phyloP scores from a whole-genome alignment of 2,329 filamentous ascomycete genomes.

The Aspergillus intermedius region DNA sequence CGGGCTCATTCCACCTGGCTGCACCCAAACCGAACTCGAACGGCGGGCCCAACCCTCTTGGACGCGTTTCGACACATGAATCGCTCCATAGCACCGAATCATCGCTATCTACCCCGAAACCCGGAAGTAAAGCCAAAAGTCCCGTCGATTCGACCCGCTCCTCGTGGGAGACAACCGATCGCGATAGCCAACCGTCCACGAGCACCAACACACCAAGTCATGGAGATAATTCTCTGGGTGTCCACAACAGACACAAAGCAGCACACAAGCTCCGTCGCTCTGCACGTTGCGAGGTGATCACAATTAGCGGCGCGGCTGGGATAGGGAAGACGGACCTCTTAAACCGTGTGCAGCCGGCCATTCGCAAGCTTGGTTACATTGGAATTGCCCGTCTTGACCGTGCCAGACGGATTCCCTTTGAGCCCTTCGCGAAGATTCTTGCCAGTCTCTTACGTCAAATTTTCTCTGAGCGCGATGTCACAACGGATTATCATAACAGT shows the following conservation, averaged over 20 bases:
- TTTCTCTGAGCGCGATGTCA: conserved; percentile 58
- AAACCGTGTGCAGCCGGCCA: conserved; percentile 51
- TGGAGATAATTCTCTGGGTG: conserved; percentile 22
- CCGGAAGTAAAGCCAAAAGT: conserved; percentile 27
- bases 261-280: conserved; percentile 45
- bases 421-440: conserved; percentile 55
- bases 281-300: conserved; percentile 55
- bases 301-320: conserved; percentile 51
- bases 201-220: conserved; percentile 24
- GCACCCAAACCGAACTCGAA: conserved; percentile 35
- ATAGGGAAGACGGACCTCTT: conserved; percentile 57
- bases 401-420: conserved; percentile 54
- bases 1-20: conserved; percentile 38
- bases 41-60: conserved; percentile 21
- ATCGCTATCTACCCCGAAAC: conserved; percentile 26
- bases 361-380: conserved; percentile 55
- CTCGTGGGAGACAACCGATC: conserved; percentile 31
- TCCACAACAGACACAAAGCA: conserved; percentile 33
- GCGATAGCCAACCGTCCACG: conserved; percentile 31
- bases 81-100: conserved; percentile 31
- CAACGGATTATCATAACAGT: conserved; percentile 55
- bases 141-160: conserved; percentile 30
- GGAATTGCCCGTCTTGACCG: conserved; percentile 56
- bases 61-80: conserved; percentile 27
- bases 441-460: conserved; percentile 58